Base-by-base conservation (phyloP, 257 asterid species). In the Hygrophila difformis region DNA sequence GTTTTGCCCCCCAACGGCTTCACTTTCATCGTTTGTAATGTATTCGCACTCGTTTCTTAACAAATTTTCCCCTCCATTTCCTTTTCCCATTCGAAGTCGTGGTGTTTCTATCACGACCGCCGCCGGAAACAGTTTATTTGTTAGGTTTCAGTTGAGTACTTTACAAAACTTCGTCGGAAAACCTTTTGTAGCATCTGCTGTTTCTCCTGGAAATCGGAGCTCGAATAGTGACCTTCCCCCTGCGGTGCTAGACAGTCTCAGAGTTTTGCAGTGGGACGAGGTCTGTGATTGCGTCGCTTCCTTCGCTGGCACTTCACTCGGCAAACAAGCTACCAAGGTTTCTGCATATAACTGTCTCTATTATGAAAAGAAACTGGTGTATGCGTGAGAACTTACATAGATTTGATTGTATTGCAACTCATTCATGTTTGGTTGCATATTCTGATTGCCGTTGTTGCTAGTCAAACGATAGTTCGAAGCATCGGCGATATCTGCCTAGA, bases 181-280 rank as follows among this genome's bases (percentile, higher is more conserved):
- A 50, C 41, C 56, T 62, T 37, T 50, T 5, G 13, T 50, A 8
- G 13, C 57, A 22, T 49, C 68, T 14, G 37, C 37, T 5, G 8
- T 12, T 0, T 53, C 23, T 48, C 43, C 61, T 15, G 61, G 65
- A 6, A 51, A 29, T 55, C 19, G 29, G 13, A 38, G 60, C 31
- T 24, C 31, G 40, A 53, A 20, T 14, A 21, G 34, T 20, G 43
- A 65, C 26, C 71, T 50, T 18, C 78, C 79, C 15, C 51, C 84
- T 18, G 75, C 77, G 10, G 62, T 73, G 46, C 58, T 75, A 12
- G 96, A 89, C 52, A 89, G 98, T 66, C 98, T 89, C 62, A 68
- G 78, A 54, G 78, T 79, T 39, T 68, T 89, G 49, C 93, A 85
- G 49, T 89, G 98, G 98, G 94, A 79, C 46, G 72, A 80, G 60